phyloP scores from a whole-genome alignment of 441 rosid species.

The Pelargonium citronellum region DNA sequence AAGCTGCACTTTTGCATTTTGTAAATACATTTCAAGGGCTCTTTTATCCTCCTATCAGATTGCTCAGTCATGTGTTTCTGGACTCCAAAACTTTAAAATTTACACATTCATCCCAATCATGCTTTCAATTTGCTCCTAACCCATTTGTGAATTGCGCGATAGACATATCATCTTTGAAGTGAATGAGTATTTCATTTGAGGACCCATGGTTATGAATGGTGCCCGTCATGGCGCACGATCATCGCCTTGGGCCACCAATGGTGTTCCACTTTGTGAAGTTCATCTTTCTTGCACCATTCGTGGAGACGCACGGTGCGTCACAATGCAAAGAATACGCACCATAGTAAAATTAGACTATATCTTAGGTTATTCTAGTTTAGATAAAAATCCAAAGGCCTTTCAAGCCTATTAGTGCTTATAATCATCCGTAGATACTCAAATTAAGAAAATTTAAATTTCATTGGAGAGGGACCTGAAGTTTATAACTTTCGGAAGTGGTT shows the following conservation, averaged over 20 bases:
- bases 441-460: background rate
- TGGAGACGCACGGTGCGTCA: no score
- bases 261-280: no score
- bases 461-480: background rate
- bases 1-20: slow-evolving; percentile 19
- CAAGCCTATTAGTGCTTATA: background rate
- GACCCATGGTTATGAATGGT: no score
- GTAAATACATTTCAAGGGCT: background rate
- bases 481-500: background rate
- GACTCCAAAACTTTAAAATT: background rate
- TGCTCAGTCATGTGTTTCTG: background rate
- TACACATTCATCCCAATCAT: background rate
- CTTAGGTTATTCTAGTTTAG: background rate
- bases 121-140: background rate
- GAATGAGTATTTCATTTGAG: background rate
- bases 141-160: background rate
- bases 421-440: background rate
- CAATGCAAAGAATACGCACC: no score
- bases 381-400: background rate
- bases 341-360: no score
- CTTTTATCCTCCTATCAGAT: background rate
- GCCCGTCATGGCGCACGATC: no score
- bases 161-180: background rate
- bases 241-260: no score
- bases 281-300: no score